Evolutionary conservation across 495 filamentous ascomycete genomes (phyloP).

Genomic region (Daldinia bambusicola): DNA sequence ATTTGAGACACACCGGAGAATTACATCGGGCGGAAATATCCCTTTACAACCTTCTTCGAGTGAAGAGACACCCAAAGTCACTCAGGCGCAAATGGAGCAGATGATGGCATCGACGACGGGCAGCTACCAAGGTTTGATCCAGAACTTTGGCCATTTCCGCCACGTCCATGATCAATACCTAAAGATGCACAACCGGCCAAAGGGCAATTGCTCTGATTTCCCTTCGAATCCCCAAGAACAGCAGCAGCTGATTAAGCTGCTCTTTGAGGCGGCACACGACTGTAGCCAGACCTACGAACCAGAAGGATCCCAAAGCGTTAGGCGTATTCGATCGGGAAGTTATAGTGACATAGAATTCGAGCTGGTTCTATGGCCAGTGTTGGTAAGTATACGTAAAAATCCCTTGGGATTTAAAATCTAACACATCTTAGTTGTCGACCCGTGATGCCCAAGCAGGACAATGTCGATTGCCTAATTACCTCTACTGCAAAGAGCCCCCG

Average conservation of each 20-base stretch:
- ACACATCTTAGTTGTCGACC: constrained; percentile 11
- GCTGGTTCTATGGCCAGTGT: constrained; percentile 15
- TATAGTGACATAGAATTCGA: constrained; percentile 18
- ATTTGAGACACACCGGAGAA: neutral
- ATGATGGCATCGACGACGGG: neutral
- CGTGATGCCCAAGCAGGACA: constrained; percentile 3
- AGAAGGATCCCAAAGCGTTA: neutral
- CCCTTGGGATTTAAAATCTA: neutral
- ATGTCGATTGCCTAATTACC: constrained; percentile 6
- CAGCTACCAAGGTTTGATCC: constrained; percentile 9
- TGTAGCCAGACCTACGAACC: constrained; percentile 7
- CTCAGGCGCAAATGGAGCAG: neutral
- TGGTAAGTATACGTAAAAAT: constrained; percentile 9
- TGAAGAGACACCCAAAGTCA: neutral
- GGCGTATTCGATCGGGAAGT: neutral
- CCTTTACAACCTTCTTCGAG: neutral
- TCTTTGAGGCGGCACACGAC: constrained; percentile 14
- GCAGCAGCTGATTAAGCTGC: neutral
- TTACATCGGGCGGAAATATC: neutral
- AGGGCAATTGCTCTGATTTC: constrained; percentile 2
- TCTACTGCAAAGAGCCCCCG: neutral
- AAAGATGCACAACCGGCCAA: neutral
- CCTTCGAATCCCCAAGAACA: neutral
- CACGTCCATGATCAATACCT: neutral
- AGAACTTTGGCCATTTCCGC: neutral